phyloP scores from a whole-genome alignment of 768 basidiomycete species.

The Russula compacta region DNA sequence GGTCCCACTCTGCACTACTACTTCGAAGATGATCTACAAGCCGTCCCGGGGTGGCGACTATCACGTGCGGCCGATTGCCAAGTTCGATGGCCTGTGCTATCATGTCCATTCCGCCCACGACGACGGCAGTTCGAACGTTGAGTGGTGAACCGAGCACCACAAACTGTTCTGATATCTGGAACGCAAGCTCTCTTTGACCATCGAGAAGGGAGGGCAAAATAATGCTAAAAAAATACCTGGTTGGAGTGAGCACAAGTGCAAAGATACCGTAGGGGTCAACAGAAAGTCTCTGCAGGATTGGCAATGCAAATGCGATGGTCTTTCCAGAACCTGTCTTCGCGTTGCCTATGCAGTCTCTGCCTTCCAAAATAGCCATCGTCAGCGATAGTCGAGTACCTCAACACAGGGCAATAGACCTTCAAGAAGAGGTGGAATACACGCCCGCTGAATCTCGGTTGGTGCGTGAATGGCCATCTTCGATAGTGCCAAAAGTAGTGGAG shows the following conservation, averaged over 20 bases:
- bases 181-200: constrained; percentile 77
- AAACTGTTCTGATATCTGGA: constrained; percentile 96
- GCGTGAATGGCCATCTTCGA: constrained; percentile 72
- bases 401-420: constrained; percentile 41
- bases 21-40: constrained; percentile 85
- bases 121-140: constrained; percentile 74
- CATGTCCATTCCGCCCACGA: constrained; percentile 99
- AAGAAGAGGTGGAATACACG: constrained; percentile 84
- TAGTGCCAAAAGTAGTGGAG: constrained; percentile 54
- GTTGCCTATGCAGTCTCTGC: constrained; percentile 93
- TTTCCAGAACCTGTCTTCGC: constrained; percentile 98
- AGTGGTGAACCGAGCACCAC: constrained; percentile 77
- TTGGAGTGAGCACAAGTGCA: constrained; percentile 89
- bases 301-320: constrained; percentile 93
- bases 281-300: constrained; percentile 83
- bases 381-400: background rate
- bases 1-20: constrained; percentile 68
- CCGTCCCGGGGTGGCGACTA: constrained; percentile 93
- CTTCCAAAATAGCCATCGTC: constrained; percentile 33
- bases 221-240: constrained; percentile 46
- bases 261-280: constrained; percentile 92
- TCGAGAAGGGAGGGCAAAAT: background rate
- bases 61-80: constrained; percentile 76
- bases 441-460: constrained; percentile 83
- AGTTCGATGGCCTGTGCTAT: constrained; percentile 88